Base-by-base conservation (phyloP, 202 grass and related monocot genomes). In the Carex arenaria region DNA sequence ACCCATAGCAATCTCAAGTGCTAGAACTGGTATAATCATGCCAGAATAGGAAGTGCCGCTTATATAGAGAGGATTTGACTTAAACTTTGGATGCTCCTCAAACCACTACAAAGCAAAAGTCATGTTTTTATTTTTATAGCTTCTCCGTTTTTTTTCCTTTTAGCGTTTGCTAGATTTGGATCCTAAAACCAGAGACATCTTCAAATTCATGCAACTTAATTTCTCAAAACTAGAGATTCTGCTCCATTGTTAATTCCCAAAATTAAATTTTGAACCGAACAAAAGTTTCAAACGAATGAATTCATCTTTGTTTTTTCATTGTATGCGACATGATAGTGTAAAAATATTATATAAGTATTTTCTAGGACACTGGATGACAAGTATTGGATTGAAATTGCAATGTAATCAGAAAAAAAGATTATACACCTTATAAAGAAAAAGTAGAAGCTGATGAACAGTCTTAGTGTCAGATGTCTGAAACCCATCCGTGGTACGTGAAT, bases 1-100 rank as follows among this genome's bases (percentile, higher is more conserved):
- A 88, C 86, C 59, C 15, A 72, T 54, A 52, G 55, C 64, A 31
- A 94, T 81, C 59, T 90, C 81, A 18, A 84, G 60, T 0, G 84
- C 61, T 3, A 88, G 8, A 4, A 88, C 81, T 5, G 92, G 87
- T 17, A 92, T 90, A 3, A 63, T 83, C 64, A 80, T 88, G 52
- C 90, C 92, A 76, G 85, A 84, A 81, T 94, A 90, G 43, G 92
- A 94, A 90, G 88, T 82, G 18, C 88, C 90, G 42, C 83, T 75
- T 80, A 92, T 85, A 87, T 92, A 94, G 36, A 94, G 86, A 61
- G 86, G 88, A 86, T 94, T 90, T 45, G 88, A 84, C 3, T 61
- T 56, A 43, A 92, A 95, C 45, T 83, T 80, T 1, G 82, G 88
- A 54, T 92, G 90, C 52, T 84, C 88, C 4, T 68, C 72, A 0